These are phyloP conservation scores for Lasiodiplodia sp. DNA, from an alignment of 2,329 filamentous ascomycete species.

Conservation along the genomic window DNA sequence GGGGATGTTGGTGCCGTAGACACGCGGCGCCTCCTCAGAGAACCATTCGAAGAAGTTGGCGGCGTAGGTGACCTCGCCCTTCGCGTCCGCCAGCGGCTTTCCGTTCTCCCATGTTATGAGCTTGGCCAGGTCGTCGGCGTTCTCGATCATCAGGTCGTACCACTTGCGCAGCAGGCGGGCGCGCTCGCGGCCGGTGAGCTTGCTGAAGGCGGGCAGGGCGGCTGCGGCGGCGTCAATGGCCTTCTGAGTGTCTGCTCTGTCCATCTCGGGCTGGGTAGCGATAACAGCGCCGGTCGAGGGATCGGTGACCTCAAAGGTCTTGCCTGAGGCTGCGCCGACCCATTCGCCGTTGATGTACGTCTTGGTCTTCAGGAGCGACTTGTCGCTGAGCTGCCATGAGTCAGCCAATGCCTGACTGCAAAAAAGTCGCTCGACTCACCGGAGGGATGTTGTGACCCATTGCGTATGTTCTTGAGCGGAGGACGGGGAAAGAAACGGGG, in stretches of 20 bases:
- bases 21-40: constrained; percentile 37
- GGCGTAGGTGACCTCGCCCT: constrained; percentile 37
- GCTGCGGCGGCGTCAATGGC: constrained; percentile 84
- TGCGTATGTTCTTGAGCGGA: constrained; percentile 50
- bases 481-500: constrained; percentile 41
- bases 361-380: constrained; percentile 78
- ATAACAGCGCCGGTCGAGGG: constrained; percentile 83
- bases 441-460: constrained; percentile 53
- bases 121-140: constrained; percentile 79
- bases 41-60: constrained; percentile 40
- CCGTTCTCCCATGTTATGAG: constrained; percentile 92
- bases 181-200: constrained; percentile 76
- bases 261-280: constrained; percentile 85
- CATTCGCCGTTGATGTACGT: constrained; percentile 93
- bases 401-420: constrained; percentile 2
- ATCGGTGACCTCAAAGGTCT: constrained; percentile 91
- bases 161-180: constrained; percentile 77
- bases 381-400: constrained; percentile 53
- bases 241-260: constrained; percentile 74
- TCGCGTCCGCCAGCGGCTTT: constrained; percentile 70
- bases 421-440: constrained; percentile 36
- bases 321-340: constrained; percentile 82
- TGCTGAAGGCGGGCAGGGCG: constrained; percentile 75
- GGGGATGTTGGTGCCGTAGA: constrained; percentile 72
- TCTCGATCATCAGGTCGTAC: constrained; percentile 81